Conservation (phyloP, 768 basidiomycete genomes). For the Neoboletus brunneissimus region DNA sequence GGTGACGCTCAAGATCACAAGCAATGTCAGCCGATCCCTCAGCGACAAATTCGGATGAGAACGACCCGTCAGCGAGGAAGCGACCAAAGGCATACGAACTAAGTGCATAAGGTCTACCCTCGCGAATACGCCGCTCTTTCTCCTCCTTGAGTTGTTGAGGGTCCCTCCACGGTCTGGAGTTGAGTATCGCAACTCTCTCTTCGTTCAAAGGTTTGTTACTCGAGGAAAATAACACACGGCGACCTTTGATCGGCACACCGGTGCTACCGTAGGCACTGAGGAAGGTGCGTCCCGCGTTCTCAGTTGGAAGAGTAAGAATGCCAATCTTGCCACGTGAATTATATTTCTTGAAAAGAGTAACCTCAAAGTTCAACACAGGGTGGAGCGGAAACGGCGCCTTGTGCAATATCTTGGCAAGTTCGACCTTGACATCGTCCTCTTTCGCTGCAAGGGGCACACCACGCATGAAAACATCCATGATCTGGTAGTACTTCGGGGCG, state of each 20-base stretch:
- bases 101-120: constrained; percentile 26
- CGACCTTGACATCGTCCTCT: constrained; percentile 32
- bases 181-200: constrained; percentile 24
- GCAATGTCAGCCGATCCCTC: constrained; percentile 31
- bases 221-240: constrained; percentile 14
- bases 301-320: constrained; percentile 31
- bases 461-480: constrained; percentile 38
- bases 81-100: constrained; percentile 34
- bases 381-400: constrained; percentile 31
- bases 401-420: constrained; percentile 34
- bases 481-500: constrained; percentile 1
- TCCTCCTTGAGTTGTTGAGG: constrained; percentile 25
- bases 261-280: constrained; percentile 24
- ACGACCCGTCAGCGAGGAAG: constrained; percentile 34
- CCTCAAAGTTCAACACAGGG: constrained; percentile 33
- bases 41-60: constrained; percentile 32
- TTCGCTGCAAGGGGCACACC: constrained; percentile 27
- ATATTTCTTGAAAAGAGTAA: constrained; percentile 28
- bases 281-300: constrained; percentile 21
- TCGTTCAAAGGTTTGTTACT: constrained; percentile 26
- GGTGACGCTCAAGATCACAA: constrained; percentile 35
- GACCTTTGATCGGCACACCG: constrained; percentile 30
- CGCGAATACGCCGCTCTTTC: constrained; percentile 21
- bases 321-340: constrained; percentile 26
- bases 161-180: constrained; percentile 30